Evolutionary conservation across 108 stramenopile genomes (phyloP), one percentile per base, ranked within the genome.

Genomic region (Cyclotella kingstonii): DNA sequence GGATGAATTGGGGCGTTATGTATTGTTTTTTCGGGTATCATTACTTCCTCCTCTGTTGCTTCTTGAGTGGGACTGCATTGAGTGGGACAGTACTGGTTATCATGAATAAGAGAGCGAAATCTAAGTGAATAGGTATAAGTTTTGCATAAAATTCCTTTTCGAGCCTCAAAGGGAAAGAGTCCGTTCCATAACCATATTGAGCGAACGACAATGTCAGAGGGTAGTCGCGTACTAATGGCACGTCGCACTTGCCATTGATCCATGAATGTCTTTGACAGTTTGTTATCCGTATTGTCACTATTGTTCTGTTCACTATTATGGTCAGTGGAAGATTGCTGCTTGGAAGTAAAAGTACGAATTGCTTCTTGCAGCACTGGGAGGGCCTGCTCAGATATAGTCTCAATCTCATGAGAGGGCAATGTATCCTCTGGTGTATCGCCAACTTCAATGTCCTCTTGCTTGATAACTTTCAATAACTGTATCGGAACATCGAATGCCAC

Each of bases 151-250:
- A 77, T 82, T 54, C 72, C 63, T 45, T 81, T 43, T 5, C 90
- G 73, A 11, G 90, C 81, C 60, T 91, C 90, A 54, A 91, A 84
- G 18, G 66, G 54, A 31, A 11, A 5, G 14, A 45, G 5, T 25
- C 73, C 51, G 42, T 54, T 54, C 47, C 60, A 61, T 4, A 85
- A 58, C 43, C 73, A 56, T 25, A 67, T 36, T 11, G 63, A 29
- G 17, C 78, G 54, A 12, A 91, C 60, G 2, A 80, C 81, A 49
- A 91, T 85, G 44, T 91, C 85, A 18, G 49, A 45, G 5, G 86
- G 84, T n/a, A 91, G 55, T 53, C 90, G 79, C 22, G 84, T 85
- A 52, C 84, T 84, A 57, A 88, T 79, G 15, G 82, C 74, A 18
- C 82, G 70, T 47, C 79, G 70, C 52, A 91, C 81, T 55, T 68